Evolutionary conservation across 306 rosid genomes (phyloP), one percentile per base, ranked within the genome.

Genomic region (Cucurbita argyrosperma): DNA sequence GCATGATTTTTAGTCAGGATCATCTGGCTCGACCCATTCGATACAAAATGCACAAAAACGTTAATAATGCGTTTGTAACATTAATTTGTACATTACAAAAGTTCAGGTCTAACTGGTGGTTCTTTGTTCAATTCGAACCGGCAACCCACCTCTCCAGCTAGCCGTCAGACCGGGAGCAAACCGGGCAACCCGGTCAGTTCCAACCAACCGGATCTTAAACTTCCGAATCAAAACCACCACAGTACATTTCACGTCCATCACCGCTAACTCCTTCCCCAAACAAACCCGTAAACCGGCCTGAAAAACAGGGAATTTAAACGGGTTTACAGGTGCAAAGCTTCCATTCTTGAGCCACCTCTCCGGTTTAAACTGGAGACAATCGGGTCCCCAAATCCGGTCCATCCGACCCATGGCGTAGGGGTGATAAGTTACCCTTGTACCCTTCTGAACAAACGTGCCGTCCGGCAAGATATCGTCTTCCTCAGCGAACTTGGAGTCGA

Each of bases 341-440:
- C 90, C 96, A 0, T 79, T 78, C 0, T 65, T 75, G 72, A 94
- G 40, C 99, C 99, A 94, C 76, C 99, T 84, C 3, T 85, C 85
- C 0, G 99, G 99, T 42, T 80, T 85, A 77, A 91, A 94, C 6
- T 85, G 80, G 0, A 83, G 54, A 54, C 85, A 88, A 71, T 91
- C 91, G 1, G 88, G 74, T 14, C 97, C 99, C 99, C 99, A 94
- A 6, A 90, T 56, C 0, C 42, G 72, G 50, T 86, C 95, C 97
- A 89, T 89, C 65, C 99, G 87, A n/a, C 97, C 99, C 99, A 94
- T 94, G 0, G 97, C 99, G 19, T 89, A 94, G 0, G 95, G 96
- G 70, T 94, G 97, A 67, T 89, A 94, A 0, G 97, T 94, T 1
- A 94, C 92, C 37, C 99, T 55, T 1, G 90, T 88, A 0, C 99